A percentile compares a stretch with the other conserved stretches of the same genome.
These are phyloP conservation scores for Fusarium solani-melongenae DNA, from an alignment of 2,329 filamentous ascomycete genomes.

Conservation along the genomic window DNA sequence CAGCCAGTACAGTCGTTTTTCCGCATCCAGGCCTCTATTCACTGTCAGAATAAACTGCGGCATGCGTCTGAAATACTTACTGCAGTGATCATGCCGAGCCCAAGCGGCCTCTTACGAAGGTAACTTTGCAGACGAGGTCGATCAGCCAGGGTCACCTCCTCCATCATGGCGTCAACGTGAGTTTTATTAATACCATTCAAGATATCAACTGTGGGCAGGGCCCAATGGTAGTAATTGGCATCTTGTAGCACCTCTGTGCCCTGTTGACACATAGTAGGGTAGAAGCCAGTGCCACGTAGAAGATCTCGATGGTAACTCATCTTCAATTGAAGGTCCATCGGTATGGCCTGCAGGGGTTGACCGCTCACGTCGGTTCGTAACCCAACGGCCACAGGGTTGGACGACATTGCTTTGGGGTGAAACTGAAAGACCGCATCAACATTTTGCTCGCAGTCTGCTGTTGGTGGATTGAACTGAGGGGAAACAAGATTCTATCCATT, in stretches of 20 bases:
- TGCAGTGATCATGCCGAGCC: conserved; percentile 20
- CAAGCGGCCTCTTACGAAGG: conserved; percentile 9
- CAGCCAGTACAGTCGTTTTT: conserved; percentile 14
- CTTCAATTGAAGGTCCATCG: background rate
- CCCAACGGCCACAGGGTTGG: background rate
- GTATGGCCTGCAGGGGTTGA: rapidly evolving
- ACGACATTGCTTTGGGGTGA: background rate
- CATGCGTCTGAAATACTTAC: conserved; percentile 6
- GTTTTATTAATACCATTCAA: background rate
- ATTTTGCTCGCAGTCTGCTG: background rate
- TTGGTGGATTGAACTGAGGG: background rate
- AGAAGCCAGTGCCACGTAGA: conserved; percentile 23
- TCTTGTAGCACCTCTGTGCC: background rate
- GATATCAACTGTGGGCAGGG: conserved; percentile 9
- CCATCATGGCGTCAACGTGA: conserved; percentile 1
- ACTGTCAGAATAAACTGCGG: background rate
- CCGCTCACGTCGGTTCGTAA: background rate
- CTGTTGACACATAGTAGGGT: background rate
- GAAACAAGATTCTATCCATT: background rate
- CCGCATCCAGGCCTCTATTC: conserved; percentile 26
- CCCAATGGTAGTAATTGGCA: background rate
- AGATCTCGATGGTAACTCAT: conserved; percentile 25
- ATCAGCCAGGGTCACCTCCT: conserved; percentile 1
- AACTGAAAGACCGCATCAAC: conserved; percentile 3
- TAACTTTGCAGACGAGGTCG: conserved; percentile 20